A percentile compares a stretch with the other conserved stretches of the same genome.
These are phyloP conservation scores for Metschnikowia sp. DNA, from an alignment of 805 yeast species.

Conservation along the genomic window DNA sequence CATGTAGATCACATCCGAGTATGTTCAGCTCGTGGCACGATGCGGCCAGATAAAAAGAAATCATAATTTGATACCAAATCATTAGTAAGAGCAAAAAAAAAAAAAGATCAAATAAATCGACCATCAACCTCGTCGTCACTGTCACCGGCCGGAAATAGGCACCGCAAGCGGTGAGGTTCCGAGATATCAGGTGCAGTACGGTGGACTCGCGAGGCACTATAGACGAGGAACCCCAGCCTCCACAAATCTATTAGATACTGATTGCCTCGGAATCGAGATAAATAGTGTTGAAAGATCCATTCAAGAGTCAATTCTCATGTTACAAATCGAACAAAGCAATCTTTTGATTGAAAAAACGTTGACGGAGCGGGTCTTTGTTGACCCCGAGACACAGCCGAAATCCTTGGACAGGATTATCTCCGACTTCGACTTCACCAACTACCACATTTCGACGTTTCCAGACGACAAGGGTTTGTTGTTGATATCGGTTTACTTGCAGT, in stretches of 20 bases:
- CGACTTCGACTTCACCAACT: conserved; percentile 94
- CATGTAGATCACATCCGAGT: too few relatives aligned
- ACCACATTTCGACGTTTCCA: conserved; percentile 81
- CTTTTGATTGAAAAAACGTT: conserved; percentile 78
- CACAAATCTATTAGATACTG: too few relatives aligned
- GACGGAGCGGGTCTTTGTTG: conserved; percentile 60
- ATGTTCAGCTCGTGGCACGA: too few relatives aligned
- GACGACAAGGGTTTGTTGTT: conserved; percentile 63
- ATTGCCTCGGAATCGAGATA: background rate
- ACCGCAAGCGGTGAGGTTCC: background rate
- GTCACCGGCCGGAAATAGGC: too few relatives aligned
- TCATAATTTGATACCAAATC: too few relatives aligned
- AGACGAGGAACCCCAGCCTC: background rate
- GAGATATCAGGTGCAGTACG: background rate
- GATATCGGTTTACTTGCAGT: conserved; percentile 68
- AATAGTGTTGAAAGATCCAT: background rate
- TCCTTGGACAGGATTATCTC: conserved; percentile 82
- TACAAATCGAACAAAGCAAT: conserved; percentile 82
- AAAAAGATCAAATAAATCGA: too few relatives aligned
- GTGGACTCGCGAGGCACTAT: background rate
- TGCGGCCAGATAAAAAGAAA: too few relatives aligned
- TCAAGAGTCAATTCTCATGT: conserved; percentile 44
- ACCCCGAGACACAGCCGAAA: conserved; percentile 25
- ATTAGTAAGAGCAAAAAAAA: too few relatives aligned
- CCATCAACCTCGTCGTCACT: too few relatives aligned